phyloP scores from a whole-genome alignment of 2,329 filamentous ascomycete genomes.

The Teratosphaeriaceae sp. region DNA sequence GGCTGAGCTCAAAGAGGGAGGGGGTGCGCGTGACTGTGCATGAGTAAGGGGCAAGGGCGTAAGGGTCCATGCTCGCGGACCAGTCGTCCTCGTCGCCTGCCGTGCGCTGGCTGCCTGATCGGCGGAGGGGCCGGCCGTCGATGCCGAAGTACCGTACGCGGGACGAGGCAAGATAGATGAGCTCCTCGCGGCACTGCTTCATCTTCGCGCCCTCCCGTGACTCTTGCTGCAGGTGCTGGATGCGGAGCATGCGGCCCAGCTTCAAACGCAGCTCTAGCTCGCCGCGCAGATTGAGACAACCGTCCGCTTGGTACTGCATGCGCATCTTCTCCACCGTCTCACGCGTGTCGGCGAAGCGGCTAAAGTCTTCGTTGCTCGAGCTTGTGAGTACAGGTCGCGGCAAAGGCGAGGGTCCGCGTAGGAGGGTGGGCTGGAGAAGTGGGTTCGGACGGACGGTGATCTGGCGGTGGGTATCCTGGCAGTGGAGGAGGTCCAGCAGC shows the following conservation, averaged over 20 bases:
- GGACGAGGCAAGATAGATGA: slow-evolving; percentile 26
- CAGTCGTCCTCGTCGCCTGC: slow-evolving; percentile 1
- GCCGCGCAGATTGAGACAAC: slow-evolving; percentile 9
- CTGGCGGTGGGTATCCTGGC: slow-evolving; percentile 39
- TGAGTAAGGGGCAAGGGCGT: not conserved
- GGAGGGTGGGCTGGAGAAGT: slow-evolving; percentile 32
- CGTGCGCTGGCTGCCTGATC: not conserved
- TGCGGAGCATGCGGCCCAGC: slow-evolving; percentile 16
- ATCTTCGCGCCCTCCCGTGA: slow-evolving; percentile 10
- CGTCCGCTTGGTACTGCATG: slow-evolving; percentile 6
- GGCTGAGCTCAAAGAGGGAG: slow-evolving; percentile 30
- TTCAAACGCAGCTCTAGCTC: slow-evolving; percentile 17
- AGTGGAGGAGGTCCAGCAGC: slow-evolving; percentile 49
- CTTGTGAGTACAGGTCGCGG: slow-evolving; percentile 5
- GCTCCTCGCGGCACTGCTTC: slow-evolving; percentile 16
- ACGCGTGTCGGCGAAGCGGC: slow-evolving; percentile 12
- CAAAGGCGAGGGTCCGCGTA: slow-evolving; percentile 13
- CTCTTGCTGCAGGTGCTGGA: slow-evolving; percentile 12
- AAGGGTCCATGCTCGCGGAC: slow-evolving; percentile 8
- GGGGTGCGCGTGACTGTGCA: slow-evolving; percentile 15
- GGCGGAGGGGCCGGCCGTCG: slow-evolving; percentile 21
- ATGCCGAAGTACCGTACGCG: slow-evolving; percentile 21
- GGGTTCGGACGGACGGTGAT: slow-evolving; percentile 59
- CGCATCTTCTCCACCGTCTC: slow-evolving; percentile 10
- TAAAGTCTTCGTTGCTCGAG: slow-evolving; percentile 9